Base-by-base conservation (phyloP, 495 filamentous ascomycete genomes). In the Lasiosphaeria ovina region DNA sequence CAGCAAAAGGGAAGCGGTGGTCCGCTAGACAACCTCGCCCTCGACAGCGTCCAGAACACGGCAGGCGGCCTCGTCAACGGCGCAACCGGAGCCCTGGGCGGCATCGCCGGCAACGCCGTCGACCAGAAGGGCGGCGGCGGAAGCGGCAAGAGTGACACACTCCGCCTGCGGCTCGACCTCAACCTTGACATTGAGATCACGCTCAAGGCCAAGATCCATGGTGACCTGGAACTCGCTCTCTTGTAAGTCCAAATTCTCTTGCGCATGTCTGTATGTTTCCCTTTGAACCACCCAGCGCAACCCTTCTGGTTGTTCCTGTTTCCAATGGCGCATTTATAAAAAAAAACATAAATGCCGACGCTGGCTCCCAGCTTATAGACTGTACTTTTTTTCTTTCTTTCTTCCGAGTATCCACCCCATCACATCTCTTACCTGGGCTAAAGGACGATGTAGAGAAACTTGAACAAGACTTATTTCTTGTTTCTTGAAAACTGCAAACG, bases 161-260 rank as follows among this genome's bases (percentile, higher is more conserved):
- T 97, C 57, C 74, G 86, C 58, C 69, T 97, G 68, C 77, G 92
- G 55, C 74, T 97, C 58, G 91, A 96, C 69, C 73, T 96, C 52
- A 95, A 96, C 72, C 76, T 97, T 54, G 92, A 97, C 68, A 85
- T 96, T 66, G 89, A 95, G 79, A 87, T 97, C 47, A 88, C 92
- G 59, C 81, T 97, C 35, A 95, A 96, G 82, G 92, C 92, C 31
- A 93, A 90, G 79, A 93, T 97, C 73, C 89, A 93, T 66, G 91
- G 92, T 73, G 92, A 96, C 80, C 77, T 96, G 62, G 90, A 89
- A 40, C 70, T 97, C 61, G 89, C 88, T 59, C 81, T 97, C 67
- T 81, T 97, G 91, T 93, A 78, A 80, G 89, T 75, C 31, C 17
- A 32, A 38, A 53, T 14, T 55, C 54, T 47, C 50, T 47, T 64